phyloP scores from a whole-genome alignment of 2,329 filamentous ascomycete species.

The Parascedosporium putredinis region DNA sequence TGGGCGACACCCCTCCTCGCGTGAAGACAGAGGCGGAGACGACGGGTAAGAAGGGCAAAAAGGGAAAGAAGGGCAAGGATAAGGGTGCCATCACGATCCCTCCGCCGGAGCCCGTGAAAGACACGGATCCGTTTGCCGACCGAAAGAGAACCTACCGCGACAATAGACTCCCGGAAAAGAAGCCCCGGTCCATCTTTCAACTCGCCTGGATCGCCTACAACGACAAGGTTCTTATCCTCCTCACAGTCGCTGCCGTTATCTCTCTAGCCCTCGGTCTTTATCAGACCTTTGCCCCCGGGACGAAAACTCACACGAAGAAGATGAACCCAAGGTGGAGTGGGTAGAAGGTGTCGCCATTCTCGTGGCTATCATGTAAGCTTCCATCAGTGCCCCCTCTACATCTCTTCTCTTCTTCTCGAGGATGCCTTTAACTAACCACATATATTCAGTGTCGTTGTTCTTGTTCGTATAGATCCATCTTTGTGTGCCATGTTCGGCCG shows the following conservation, averaged over 20 bases:
- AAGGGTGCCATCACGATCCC: constrained; percentile 10
- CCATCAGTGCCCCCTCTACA: too few species aligned
- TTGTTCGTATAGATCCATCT: constrained; percentile 9
- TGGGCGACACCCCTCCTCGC: constrained; percentile 1
- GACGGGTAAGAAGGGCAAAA: not conserved
- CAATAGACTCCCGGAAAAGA: constrained; percentile 50
- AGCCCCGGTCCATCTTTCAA: constrained; percentile 45
- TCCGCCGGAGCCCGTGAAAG: constrained; percentile 8
- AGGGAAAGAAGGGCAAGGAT: constrained; percentile 7
- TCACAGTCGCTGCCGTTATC: constrained; percentile 57
- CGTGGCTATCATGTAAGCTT: constrained; percentile 14
- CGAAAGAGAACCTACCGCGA: constrained; percentile 49
- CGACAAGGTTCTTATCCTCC: constrained; percentile 61
- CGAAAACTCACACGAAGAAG: constrained; percentile 15
- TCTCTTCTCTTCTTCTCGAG: not conserved
- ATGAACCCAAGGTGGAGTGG: constrained; percentile 20
- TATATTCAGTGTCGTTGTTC: constrained; percentile 11
- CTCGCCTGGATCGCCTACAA: constrained; percentile 62
- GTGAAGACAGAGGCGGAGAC: not conserved
- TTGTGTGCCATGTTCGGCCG: not conserved
- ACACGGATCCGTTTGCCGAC: constrained; percentile 29
- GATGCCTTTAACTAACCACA: not conserved
- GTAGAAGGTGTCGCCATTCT: constrained; percentile 13
- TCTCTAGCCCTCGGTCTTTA: constrained; percentile 62
- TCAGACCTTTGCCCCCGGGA: constrained; percentile 39